Evolutionary conservation across 495 filamentous ascomycete genomes (phyloP).

Genomic region (Penicillium desertorum): DNA sequence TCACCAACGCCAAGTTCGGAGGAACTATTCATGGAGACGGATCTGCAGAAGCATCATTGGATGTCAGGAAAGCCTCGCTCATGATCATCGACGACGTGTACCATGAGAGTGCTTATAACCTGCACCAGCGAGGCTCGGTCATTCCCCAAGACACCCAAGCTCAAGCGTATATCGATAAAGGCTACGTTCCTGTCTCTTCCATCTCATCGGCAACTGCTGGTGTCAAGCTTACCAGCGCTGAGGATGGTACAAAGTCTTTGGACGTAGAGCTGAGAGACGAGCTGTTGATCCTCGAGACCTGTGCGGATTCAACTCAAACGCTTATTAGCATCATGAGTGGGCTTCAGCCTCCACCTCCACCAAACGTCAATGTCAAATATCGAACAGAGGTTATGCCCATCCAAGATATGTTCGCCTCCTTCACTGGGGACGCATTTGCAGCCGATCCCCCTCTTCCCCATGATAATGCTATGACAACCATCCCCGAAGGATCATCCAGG

Average conservation of each 20-base stretch:
- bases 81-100: constrained; percentile 79
- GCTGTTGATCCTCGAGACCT: constrained; percentile 87
- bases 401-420: constrained; percentile 82
- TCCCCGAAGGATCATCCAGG: constrained; percentile 18
- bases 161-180: constrained; percentile 61
- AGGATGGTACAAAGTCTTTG: constrained; percentile 60
- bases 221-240: constrained; percentile 55
- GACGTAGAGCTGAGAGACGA: constrained; percentile 82
- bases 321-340: constrained; percentile 78
- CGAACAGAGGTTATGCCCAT: constrained; percentile 82
- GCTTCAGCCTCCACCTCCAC: constrained; percentile 77
- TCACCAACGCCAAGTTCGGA: constrained; percentile 71
- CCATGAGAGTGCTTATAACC: constrained; percentile 45
- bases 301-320: constrained; percentile 95
- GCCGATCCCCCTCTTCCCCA: constrained; percentile 26
- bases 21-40: constrained; percentile 60
- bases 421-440: constrained; percentile 79
- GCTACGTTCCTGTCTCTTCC: constrained; percentile 80
- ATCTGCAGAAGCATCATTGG: constrained; percentile 58
- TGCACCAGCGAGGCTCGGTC: constrained; percentile 46
- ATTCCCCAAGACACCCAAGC: constrained; percentile 59
- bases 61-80: constrained; percentile 75
- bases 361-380: constrained; percentile 79
- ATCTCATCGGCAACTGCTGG: constrained; percentile 74
- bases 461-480: constrained; percentile 14